Conservation (phyloP, 2,329 filamentous ascomycete genomes). For the Fusarium domesticum region DNA sequence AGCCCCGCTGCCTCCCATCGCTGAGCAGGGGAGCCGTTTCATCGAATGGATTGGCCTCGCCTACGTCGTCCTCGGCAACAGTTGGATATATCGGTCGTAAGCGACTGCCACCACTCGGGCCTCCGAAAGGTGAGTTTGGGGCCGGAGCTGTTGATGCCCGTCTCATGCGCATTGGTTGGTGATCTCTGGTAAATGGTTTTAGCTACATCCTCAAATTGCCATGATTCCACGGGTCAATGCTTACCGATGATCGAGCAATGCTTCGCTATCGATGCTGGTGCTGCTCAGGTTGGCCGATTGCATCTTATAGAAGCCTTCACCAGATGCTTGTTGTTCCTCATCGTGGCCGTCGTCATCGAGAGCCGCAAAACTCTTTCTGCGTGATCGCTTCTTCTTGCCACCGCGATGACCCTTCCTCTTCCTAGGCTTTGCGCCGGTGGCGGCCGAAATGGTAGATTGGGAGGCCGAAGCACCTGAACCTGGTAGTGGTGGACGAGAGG, state of each 20-base stretch:
- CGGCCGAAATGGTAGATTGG: slow-evolving; percentile 12
- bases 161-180: slow-evolving; percentile 61
- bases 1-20: slow-evolving; percentile 27
- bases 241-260: slow-evolving; percentile 80
- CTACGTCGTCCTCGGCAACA: slow-evolving; percentile 48
- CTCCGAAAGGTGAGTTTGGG: slow-evolving; percentile 28
- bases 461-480: slow-evolving; percentile 17
- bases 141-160: slow-evolving; percentile 51
- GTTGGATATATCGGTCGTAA: slow-evolving; percentile 36
- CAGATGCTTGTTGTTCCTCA: slow-evolving; percentile 33
- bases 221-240: slow-evolving; percentile 21
- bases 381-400: slow-evolving; percentile 72
- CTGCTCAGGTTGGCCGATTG: slow-evolving; percentile 64
- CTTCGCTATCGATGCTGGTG: slow-evolving; percentile 86
- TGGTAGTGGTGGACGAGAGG: slow-evolving; percentile 9
- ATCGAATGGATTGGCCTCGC: slow-evolving; percentile 42
- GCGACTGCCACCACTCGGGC: slow-evolving; percentile 33
- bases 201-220: too few relatives aligned
- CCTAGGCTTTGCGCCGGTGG: slow-evolving; percentile 39
- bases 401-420: slow-evolving; percentile 70
- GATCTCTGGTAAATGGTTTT: slow-evolving; percentile 43
- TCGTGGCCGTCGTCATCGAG: slow-evolving; percentile 54
- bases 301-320: slow-evolving; percentile 49
- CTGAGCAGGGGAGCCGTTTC: slow-evolving; percentile 57
- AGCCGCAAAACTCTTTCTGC: slow-evolving; percentile 77